Base-by-base conservation (phyloP, 352 stramenopile species). In the Globisporangium carolinianum region DNA sequence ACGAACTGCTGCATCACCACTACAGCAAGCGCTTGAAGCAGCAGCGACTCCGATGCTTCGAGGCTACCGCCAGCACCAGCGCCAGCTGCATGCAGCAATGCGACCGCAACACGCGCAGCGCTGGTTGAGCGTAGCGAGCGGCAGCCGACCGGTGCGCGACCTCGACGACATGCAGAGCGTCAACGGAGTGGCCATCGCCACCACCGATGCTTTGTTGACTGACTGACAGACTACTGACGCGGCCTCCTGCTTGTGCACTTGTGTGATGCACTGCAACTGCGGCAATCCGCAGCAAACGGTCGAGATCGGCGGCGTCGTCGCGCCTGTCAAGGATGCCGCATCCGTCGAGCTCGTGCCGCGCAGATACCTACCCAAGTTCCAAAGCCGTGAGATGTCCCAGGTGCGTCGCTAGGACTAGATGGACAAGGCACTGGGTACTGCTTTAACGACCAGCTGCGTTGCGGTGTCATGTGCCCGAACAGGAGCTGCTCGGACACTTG, bases 401-500 rank as follows among this genome's bases (percentile, higher is more conserved):
- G 73, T 76, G 60, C 45, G 45, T 24, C 7, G 24, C 24, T 32
- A 32, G 24, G 24, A 32, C 24, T 2, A 32, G 24, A 32, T 32
- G 24, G 24, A 32, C 24, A 32, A 46, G 39, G 8, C 39, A 45
- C 41, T 47, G 6, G 42, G 42, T 5, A 11, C 6, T 15, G 15
- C 36, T 48, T 17, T 49, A n/a, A 11, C 17, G 10, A 9, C 5
- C 8, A 35, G 6, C n/a, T 48, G 36, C 11, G 12, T 24, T 46
- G 58, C 7, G 49, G 12, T 57, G 8, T 48, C 5, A 52, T 45
- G 6, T 46, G 45, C 38, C n/a, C 47, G 5, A 48, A 6, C 47
- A 91, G 76, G 83, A 89, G 42, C 60, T 90, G 32, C 67, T 95
- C 14, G 66, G 60, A 0, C 86, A 95, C 60, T 64, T 95, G 53